Evolutionary conservation across 768 basidiomycete species (phyloP).

Genomic region (Clavulina sp.): DNA sequence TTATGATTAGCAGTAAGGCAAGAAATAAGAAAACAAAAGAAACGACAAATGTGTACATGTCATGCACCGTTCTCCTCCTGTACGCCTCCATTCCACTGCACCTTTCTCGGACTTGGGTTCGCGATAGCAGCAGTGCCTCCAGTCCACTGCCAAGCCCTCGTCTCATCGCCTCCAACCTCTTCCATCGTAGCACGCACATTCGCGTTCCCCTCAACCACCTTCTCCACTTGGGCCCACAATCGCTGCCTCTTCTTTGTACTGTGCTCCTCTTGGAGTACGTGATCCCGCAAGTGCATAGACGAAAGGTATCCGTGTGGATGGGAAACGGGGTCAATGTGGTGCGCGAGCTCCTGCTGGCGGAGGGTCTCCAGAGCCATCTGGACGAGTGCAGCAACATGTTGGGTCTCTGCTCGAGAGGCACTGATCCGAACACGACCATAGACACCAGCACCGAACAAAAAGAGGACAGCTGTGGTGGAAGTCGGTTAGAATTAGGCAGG

Average conservation of each 20-base stretch:
- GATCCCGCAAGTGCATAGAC: constrained; percentile 73
- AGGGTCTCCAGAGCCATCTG: constrained; percentile 64
- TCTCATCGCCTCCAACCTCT: constrained; percentile 71
- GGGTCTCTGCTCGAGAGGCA: constrained; percentile 37
- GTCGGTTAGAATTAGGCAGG: constrained; percentile 15
- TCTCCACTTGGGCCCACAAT: constrained; percentile 72
- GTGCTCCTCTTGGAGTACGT: constrained; percentile 66
- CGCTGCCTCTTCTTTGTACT: constrained; percentile 44
- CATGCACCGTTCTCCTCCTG: too few species aligned
- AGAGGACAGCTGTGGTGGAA: constrained; percentile 14
- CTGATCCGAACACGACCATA: constrained; percentile 28
- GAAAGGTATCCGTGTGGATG: constrained; percentile 62
- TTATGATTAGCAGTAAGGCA: too few species aligned
- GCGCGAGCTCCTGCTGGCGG: constrained; percentile 64
- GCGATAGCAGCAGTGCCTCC: too few species aligned
- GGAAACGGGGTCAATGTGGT: constrained; percentile 66
- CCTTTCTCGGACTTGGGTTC: too few species aligned
- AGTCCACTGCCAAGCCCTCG: constrained; percentile 84
- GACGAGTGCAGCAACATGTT: constrained; percentile 54
- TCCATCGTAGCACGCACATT: constrained; percentile 76
- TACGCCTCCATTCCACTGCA: too few species aligned
- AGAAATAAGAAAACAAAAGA: too few species aligned
- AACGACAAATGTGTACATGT: too few species aligned
- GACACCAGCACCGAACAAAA: constrained; percentile 18
- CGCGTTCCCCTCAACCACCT: constrained; percentile 73